phyloP scores from a whole-genome alignment of 495 filamentous ascomycete species.

The Entonaema liquescens region DNA sequence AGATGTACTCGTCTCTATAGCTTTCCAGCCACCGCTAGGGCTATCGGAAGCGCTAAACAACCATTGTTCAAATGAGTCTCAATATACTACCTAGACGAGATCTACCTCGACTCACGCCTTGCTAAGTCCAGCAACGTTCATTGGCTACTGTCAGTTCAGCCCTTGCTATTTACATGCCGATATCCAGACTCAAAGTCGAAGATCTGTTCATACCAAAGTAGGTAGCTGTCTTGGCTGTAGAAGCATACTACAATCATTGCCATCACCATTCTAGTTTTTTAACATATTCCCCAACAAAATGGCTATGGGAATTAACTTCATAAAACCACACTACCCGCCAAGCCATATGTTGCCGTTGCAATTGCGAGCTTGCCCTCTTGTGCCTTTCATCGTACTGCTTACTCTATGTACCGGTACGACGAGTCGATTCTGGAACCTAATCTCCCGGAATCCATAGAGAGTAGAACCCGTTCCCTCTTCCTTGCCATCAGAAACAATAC shows the following conservation, averaged over 20 bases:
- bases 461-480: constrained; percentile 15
- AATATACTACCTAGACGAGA: neutral
- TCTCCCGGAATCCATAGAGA: constrained; percentile 39
- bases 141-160: neutral
- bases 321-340: constrained; percentile 24
- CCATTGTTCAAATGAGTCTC: neutral
- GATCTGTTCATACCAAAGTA: constrained; percentile 8
- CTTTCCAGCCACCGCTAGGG: neutral
- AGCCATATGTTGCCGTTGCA: constrained; percentile 33
- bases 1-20: constrained; percentile 4
- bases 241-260: constrained; percentile 16
- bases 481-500: constrained; percentile 21
- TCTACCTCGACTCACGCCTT: neutral
- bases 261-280: constrained; percentile 4
- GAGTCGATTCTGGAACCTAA: constrained; percentile 33
- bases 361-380: constrained; percentile 17
- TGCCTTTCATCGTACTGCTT: constrained; percentile 31
- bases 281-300: constrained; percentile 31
- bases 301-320: constrained; percentile 12
- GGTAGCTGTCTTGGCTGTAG: constrained; percentile 11
- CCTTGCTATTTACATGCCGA: neutral
- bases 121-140: neutral
- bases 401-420: constrained; percentile 38
- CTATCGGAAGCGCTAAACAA: neutral
- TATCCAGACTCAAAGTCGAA: constrained; percentile 15